A percentile compares a stretch with the other conserved stretches of the same genome.
These are phyloP conservation scores for Ogataea pini DNA, from an alignment of 805 yeast species.

Conservation along the genomic window DNA sequence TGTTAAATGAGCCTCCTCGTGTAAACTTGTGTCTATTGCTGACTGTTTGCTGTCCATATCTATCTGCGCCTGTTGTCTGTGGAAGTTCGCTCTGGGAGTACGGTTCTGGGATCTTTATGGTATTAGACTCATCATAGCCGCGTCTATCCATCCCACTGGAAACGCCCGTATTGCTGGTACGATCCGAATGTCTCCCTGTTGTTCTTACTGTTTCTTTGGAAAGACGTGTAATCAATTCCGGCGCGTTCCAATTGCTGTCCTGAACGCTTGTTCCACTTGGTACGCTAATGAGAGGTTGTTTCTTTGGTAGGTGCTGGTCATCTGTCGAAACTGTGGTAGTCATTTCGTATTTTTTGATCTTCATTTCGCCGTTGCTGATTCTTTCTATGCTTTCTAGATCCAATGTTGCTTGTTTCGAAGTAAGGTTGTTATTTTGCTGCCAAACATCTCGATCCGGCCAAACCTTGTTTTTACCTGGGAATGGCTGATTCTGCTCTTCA, in stretches of 20 bases:
- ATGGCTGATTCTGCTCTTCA: neutral
- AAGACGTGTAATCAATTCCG: conserved; percentile 4
- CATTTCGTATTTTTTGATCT: conserved; percentile 19
- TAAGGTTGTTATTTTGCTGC: conserved; percentile 4
- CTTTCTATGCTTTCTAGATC: conserved; percentile 10
- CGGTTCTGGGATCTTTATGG: conserved; percentile 33
- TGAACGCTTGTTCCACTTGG: conserved; percentile 1
- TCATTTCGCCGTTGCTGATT: conserved; percentile 17
- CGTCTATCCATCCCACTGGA: conserved; percentile 29
- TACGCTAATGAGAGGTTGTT: neutral
- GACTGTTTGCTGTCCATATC: conserved; percentile 18
- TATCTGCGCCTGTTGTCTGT: conserved; percentile 21
- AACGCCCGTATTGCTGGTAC: conserved; percentile 10
- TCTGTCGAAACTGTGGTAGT: conserved; percentile 1
- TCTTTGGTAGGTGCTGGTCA: neutral
- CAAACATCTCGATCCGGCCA: conserved; percentile 5
- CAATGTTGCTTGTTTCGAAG: neutral
- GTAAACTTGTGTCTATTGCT: conserved; percentile 22
- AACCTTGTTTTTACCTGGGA: neutral
- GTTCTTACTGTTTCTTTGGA: conserved; percentile 18
- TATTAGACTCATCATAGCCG: conserved; percentile 29
- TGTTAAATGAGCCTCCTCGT: conserved; percentile 26
- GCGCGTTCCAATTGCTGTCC: neutral
- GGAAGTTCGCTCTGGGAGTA: conserved; percentile 22
- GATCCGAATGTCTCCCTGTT: conserved; percentile 15